Evolutionary conservation across 2,329 filamentous ascomycete genomes (phyloP).

Genomic region (Pyrenophora tritici-repentis): DNA sequence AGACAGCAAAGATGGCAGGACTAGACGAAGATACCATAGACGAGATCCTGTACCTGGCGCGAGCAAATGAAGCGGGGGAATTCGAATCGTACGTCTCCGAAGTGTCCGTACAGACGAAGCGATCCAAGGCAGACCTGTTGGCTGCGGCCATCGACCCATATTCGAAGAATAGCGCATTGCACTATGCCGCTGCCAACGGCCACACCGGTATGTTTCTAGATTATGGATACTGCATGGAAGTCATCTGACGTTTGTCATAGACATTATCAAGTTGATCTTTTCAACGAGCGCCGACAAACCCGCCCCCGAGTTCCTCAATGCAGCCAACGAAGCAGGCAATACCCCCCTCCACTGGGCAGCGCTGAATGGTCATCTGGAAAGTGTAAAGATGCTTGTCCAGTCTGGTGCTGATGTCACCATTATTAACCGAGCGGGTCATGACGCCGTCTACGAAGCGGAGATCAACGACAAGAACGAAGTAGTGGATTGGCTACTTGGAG

Average conservation of each 20-base stretch:
- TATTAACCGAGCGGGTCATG: conserved; percentile 83
- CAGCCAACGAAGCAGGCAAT: conserved; percentile 80
- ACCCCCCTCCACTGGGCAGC: conserved; percentile 94
- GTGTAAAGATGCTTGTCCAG: conserved; percentile 76
- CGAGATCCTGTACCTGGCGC: conserved; percentile 86
- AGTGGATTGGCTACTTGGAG: conserved; percentile 54
- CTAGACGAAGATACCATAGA: conserved; percentile 76
- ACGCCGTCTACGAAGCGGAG: conserved; percentile 57
- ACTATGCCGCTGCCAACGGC: conserved; percentile 93
- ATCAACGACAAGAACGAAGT: conserved; percentile 56
- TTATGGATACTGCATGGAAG: neutral
- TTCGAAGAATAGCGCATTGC: conserved; percentile 77
- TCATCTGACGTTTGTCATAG: conserved; percentile 32
- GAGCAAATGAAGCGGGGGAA: conserved; percentile 74
- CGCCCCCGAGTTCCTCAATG: conserved; percentile 62
- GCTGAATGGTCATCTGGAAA: conserved; percentile 81
- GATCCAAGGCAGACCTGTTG: conserved; percentile 66
- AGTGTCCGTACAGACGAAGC: conserved; percentile 66
- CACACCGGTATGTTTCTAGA: conserved; percentile 65
- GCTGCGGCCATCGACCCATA: conserved; percentile 72
- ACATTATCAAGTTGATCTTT: conserved; percentile 47
- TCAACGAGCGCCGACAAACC: conserved; percentile 36
- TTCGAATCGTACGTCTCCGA: conserved; percentile 64
- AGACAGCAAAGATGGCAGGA: conserved; percentile 25
- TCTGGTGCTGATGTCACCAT: conserved; percentile 77